phyloP scores from a whole-genome alignment of 2,329 filamentous ascomycete species.

The Pseudogymnoascus sp. region DNA sequence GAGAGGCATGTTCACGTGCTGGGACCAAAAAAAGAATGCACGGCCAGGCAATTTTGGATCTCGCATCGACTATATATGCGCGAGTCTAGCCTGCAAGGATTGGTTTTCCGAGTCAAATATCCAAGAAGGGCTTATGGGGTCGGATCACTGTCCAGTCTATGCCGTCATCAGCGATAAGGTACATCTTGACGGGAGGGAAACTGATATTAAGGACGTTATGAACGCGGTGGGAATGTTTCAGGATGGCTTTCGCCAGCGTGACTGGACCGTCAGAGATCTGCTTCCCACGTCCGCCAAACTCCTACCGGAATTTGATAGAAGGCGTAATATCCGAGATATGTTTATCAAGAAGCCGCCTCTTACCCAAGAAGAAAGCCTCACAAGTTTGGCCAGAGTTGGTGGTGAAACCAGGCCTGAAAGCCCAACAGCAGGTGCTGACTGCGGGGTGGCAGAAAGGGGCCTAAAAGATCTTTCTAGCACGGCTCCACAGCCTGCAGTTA shows the following conservation, averaged over 20 bases:
- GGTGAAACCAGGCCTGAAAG: background rate
- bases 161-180: slow-evolving; percentile 62
- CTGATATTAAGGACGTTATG: slow-evolving; percentile 62
- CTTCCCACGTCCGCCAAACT: slow-evolving; percentile 72
- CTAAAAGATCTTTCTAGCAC: background rate
- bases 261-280: slow-evolving; percentile 59
- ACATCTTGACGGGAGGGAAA: slow-evolving; percentile 36
- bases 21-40: slow-evolving; percentile 92
- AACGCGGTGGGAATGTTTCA: slow-evolving; percentile 68
- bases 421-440: background rate
- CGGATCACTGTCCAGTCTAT: slow-evolving; percentile 93
- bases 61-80: slow-evolving; percentile 89
- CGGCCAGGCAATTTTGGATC: slow-evolving; percentile 90
- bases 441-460: background rate
- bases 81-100: slow-evolving; percentile 65
- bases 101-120: slow-evolving; percentile 82
- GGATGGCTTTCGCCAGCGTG: slow-evolving; percentile 54
- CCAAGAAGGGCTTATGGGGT: slow-evolving; percentile 87
- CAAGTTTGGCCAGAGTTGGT: slow-evolving; percentile 12
- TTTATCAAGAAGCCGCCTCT: slow-evolving; percentile 52
- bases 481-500: background rate
- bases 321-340: slow-evolving; percentile 88
- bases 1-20: slow-evolving; percentile 91
- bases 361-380: slow-evolving; percentile 14
- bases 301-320: slow-evolving; percentile 79